A percentile compares a stretch with the other conserved stretches of the same genome.
Conservation (phyloP, 164 flowering plant genomes). For the Tetracentron sinense region DNA sequence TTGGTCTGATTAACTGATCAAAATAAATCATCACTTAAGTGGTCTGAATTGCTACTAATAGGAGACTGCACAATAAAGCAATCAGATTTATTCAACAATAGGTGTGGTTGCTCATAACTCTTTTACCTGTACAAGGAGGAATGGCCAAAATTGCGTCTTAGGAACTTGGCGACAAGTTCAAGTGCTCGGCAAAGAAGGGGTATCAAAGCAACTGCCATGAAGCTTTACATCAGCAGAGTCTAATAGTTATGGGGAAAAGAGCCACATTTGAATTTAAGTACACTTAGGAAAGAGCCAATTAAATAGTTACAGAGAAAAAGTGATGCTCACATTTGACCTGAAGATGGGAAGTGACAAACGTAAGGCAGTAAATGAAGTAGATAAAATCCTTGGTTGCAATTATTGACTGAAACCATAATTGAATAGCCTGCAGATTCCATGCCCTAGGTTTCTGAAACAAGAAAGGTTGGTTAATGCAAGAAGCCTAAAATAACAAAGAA, state of each 20-base stretch:
- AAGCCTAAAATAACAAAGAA: not conserved
- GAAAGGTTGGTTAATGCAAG: constrained; percentile 6
- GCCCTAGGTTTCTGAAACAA: constrained; percentile 83
- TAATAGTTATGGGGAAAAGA: constrained; percentile 1
- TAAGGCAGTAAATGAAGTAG: constrained; percentile 80
- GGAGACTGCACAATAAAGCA: not conserved
- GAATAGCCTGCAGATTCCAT: constrained; percentile 86
- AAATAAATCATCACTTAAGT: too few relatives aligned
- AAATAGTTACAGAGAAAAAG: not conserved
- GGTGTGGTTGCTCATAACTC: not conserved
- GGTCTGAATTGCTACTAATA: not conserved
- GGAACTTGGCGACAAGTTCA: constrained; percentile 81
- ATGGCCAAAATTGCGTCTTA: constrained; percentile 75
- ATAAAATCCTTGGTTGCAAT: constrained; percentile 91
- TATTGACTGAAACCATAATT: constrained; percentile 85
- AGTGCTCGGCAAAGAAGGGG: constrained; percentile 79
- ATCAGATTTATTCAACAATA: not conserved
- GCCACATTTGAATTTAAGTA: not conserved
- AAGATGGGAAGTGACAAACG: constrained; percentile 72
- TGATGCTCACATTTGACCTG: constrained; percentile 66
- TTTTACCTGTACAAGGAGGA: constrained; percentile 80
- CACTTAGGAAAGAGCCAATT: not conserved
- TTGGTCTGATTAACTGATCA: too few relatives aligned
- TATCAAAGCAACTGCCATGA: constrained; percentile 82
- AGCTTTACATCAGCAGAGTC: constrained; percentile 15